Evolutionary conservation across 148 eudicot species (phyloP), one percentile per base, ranked within the genome.

Genomic region (Bassia scoparia): DNA sequence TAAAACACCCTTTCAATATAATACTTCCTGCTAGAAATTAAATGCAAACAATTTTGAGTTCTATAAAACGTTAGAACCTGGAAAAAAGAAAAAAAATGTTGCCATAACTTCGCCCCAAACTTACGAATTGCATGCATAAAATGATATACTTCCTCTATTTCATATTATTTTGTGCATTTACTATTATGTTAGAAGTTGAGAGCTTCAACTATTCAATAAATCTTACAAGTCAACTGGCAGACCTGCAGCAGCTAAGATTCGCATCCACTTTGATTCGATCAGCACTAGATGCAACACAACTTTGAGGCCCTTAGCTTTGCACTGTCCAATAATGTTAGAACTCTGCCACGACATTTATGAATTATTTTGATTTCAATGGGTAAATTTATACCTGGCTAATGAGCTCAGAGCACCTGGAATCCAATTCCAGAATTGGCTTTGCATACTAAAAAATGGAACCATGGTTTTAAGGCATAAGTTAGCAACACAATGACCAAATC

Each of bases 271-370:
- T 95, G 83, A 91, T 79, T 54, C 96, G 96, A 76, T 95, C 99
- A 77, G 97, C 99, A 68, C 99, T 95, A 72, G 99, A 95, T 58
- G 99, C 99, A 81, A 95, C 99, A 96, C 97, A 83, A 91, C 97
- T 89, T 90, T 95, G 63, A 95, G 93, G 72, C 96, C 97, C 70
- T 83, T 88, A 76, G 69, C 79, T 83, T 91, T 95, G 89, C 99
- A 95, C 99, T 95, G 88, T 77, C 63, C 23, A 73, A 63, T 70
- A 78, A 72, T 41, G 70, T 77, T 68, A 77, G 38, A 52, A 38
- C 68, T 62, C 24, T 72, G 55, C 46, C 49, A 50, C 21, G 38
- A 55, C 37, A 56, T 24, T 33, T 43, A 17, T 24, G 0, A 12
- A 67, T 10, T 3, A 71, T 56, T 15, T 64, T 48, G 34, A 52